A percentile compares a stretch with the other conserved stretches of the same genome.
Evolutionary conservation across 176 grass and related monocot species (phyloP).

Genomic region (Ampelocalamus luodianensis): DNA sequence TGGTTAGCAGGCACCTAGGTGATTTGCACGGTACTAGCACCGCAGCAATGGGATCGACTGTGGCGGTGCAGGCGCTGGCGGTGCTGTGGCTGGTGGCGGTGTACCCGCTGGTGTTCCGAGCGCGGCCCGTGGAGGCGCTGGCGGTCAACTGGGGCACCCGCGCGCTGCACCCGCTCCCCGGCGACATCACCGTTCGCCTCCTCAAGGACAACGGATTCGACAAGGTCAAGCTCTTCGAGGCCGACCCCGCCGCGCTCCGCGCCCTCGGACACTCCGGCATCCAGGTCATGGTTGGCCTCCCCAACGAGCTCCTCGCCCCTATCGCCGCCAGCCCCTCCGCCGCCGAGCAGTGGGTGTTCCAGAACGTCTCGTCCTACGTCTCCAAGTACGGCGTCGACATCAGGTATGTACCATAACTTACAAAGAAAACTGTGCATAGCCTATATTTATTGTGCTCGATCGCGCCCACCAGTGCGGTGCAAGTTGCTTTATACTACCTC

Average conservation of each 20-base stretch:
- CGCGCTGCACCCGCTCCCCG: conserved; percentile 57
- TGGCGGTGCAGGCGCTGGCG: conserved; percentile 35
- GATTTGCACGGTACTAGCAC: neutral
- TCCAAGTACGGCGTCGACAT: conserved; percentile 81
- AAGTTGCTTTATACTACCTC: neutral
- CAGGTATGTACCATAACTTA: conserved; percentile 45
- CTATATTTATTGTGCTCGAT: too few species aligned
- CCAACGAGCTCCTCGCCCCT: conserved; percentile 71
- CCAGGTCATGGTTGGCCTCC: conserved; percentile 95
- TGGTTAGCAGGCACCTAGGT: neutral
- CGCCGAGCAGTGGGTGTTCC: conserved; percentile 87
- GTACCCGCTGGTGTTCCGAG: conserved; percentile 52
- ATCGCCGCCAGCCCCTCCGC: conserved; percentile 57
- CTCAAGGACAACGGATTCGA: conserved; percentile 77
- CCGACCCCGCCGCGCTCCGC: conserved; percentile 53
- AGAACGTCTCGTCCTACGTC: conserved; percentile 81
- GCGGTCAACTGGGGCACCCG: conserved; percentile 87
- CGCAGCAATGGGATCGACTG: conserved; percentile 44
- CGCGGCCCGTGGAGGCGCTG: conserved; percentile 46
- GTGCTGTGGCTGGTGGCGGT: conserved; percentile 46
- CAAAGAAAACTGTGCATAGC: neutral
- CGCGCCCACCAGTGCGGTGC: neutral
- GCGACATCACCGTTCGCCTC: conserved; percentile 68
- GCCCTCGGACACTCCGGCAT: conserved; percentile 81
- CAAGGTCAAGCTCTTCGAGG: conserved; percentile 93